Base-by-base conservation (phyloP, 371 early-diverging fungal species). In the Rhizopus sp. region DNA sequence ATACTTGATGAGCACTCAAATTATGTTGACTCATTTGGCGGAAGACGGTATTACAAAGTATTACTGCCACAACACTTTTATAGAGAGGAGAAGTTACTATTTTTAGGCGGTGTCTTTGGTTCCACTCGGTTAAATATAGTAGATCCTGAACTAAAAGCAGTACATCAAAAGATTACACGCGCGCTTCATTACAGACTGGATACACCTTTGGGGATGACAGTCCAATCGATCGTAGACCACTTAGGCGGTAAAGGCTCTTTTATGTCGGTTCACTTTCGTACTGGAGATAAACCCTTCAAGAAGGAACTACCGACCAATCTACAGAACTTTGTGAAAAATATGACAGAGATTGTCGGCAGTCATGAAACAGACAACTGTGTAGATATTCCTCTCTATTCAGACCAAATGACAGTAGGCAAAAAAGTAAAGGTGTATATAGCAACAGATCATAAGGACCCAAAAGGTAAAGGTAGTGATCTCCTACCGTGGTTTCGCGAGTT, bases 61-160 rank as follows among this genome's bases (percentile, higher is more conserved):
- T 52, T 68, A 12, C 34, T 62, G 9, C 59, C 72, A 3, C 47
- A 60, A 1, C 61, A 66, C 17, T 72, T 73, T 55, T 50, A 56
- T 38, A 55, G 66, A 44, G 48, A 55, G 4, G 72, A 72, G 40
- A 64, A 64, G 7, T 44, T 78, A 15, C 39, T 78, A 6, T 72
- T 72, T 51, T 50, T 78, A 44, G 73, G 70, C 3, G 70, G 76
- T 10, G 51, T 72, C 7, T 78, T 78, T 63, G 76, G 76, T 1
- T 68, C 69, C 31, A 68, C 68, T 0, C 72, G 79, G 5, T 38
- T 78, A n/a, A 53, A 61, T 7, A 15, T 73, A 1, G 53, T 56
- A 23, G 33, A 63, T 5, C 54, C 65, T 4, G 55, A 71, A 31
- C 55, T 72, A 37, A 41, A 61, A 13, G 54, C 42, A 7, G 62